Conservation (phyloP, 179 eudicot species). For the Monotropa hypopitys region DNA sequence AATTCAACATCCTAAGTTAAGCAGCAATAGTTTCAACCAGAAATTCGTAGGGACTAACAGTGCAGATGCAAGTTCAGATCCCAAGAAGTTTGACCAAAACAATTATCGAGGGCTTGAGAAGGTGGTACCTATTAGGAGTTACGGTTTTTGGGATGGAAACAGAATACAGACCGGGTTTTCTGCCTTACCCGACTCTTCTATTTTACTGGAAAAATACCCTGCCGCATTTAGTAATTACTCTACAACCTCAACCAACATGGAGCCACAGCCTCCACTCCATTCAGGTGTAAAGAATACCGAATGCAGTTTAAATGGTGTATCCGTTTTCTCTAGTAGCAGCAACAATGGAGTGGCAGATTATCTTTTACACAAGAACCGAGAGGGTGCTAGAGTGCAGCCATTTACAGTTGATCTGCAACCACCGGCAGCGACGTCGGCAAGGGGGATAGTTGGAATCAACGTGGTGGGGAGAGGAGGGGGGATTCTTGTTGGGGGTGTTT, state of each 20-base stretch:
- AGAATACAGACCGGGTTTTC: slow-evolving; percentile 37
- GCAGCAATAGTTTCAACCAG: slow-evolving; percentile 12
- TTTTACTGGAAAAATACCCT: slow-evolving; percentile 43
- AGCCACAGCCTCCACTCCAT: slow-evolving; percentile 22
- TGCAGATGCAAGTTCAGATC: slow-evolving; percentile 18
- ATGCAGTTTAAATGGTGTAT: slow-evolving; percentile 15
- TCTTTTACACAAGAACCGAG: slow-evolving; percentile 18
- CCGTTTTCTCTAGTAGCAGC: slow-evolving; percentile 21
- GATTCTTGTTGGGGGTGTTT: slow-evolving; percentile 30
- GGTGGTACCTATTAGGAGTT: slow-evolving; percentile 36
- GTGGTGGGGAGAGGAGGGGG: slow-evolving; percentile 33
- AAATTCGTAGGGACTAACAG: slow-evolving; percentile 13
- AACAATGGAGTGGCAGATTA: slow-evolving; percentile 22
- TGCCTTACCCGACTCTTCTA: slow-evolving; percentile 51
- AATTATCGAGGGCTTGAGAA: slow-evolving; percentile 29
- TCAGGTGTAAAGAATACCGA: slow-evolving; percentile 17
- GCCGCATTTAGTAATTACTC: slow-evolving; percentile 34
- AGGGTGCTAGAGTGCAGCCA: slow-evolving; percentile 22
- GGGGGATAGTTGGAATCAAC: slow-evolving; percentile 28
- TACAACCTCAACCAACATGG: slow-evolving; percentile 28
- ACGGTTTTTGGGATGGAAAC: slow-evolving; percentile 60
- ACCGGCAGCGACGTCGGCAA: slow-evolving; percentile 15
- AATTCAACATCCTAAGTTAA: slow-evolving; percentile 5
- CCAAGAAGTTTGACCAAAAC: slow-evolving; percentile 15
- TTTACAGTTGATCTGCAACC: slow-evolving; percentile 30